Evolutionary conservation across 164 flowering plant genomes (phyloP), one percentile per base, ranked within the genome.

Genomic region (Vitis riparia): DNA sequence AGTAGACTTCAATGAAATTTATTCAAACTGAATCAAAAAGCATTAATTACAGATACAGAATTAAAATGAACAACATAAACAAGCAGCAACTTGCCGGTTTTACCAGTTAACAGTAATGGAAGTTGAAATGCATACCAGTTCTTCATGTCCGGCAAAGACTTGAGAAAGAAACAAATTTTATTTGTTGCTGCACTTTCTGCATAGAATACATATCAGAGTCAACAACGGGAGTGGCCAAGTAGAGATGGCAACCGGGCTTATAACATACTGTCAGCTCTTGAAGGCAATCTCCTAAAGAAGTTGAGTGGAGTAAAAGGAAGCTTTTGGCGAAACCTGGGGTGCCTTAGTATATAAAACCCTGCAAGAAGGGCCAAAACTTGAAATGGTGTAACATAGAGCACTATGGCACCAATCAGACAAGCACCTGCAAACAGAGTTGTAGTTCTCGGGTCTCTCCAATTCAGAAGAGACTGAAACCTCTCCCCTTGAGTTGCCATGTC

Each of bases 381-480:
- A 67, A 91, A 87, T 3, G 93, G 93, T 2, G 89, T 87, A 0
- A 87, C 88, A 55, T 87, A 90, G 23, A 90, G 85, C 8, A 86
- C 85, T 15, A 86, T 62, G 37, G 93, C 96, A 56, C 89, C 87
- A 68, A 86, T 55, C 67, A 89, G 68, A 70, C 96, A 91, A 75
- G 87, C 86, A 0, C 59, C 72, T 15, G 86, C 80, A 62, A 91
- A 91, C 62, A 91, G 69, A 3, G 89, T 77, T 12, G 89, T 84
- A 0, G 96, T 93, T 55, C 96, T 75, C 1, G 91, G 93, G 73
- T 89, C 96, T 51, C 96, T 70, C 96, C 96, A 91, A 77, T 88
- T 91, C 58, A 89, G 74, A 55, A 91, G 73, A 8, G 90, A 80
- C 73, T 89, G 91, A 47, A 91, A 76, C 67, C 96, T 83, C 80